Conservation (phyloP, 2,329 filamentous ascomycete genomes). For the Aspergillus fumigatiaffinis region DNA sequence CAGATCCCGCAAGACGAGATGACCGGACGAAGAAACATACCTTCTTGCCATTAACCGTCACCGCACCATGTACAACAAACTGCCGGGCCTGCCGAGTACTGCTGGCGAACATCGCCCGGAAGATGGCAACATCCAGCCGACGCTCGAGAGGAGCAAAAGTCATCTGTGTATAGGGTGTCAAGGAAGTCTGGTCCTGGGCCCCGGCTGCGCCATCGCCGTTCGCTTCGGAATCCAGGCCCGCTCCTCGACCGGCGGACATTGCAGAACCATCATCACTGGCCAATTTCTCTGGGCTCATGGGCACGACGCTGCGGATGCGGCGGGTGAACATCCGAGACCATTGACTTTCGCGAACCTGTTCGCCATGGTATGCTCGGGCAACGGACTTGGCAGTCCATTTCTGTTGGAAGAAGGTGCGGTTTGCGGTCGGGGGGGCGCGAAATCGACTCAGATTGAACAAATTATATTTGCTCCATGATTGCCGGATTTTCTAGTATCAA, state of each 20-base stretch:
- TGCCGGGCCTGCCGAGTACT: constrained; percentile 89
- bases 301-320: constrained; percentile 74
- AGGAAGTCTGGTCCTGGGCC: not conserved
- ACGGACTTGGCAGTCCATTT: constrained; percentile 91
- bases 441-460: constrained; percentile 76
- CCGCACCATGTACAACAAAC: constrained; percentile 86
- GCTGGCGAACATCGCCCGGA: constrained; percentile 88
- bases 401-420: constrained; percentile 87
- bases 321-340: constrained; percentile 92
- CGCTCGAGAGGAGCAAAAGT: constrained; percentile 87
- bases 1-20: not conserved
- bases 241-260: constrained; percentile 77
- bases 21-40: constrained; percentile 45
- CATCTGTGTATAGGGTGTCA: constrained; percentile 93
- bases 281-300: constrained; percentile 78
- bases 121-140: constrained; percentile 89
- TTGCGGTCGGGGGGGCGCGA: constrained; percentile 41
- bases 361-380: constrained; percentile 86
- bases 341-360: constrained; percentile 86
- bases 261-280: constrained; percentile 77
- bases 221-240: constrained; percentile 52
- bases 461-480: constrained; percentile 97
- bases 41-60: constrained; percentile 95
- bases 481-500: constrained; percentile 71
- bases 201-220: constrained; percentile 15